Percentiles rank a stretch among this genome's conserved stretches.
phyloP scores from a whole-genome alignment of 164 flowering plant genomes.

The Magnolia sinica region DNA sequence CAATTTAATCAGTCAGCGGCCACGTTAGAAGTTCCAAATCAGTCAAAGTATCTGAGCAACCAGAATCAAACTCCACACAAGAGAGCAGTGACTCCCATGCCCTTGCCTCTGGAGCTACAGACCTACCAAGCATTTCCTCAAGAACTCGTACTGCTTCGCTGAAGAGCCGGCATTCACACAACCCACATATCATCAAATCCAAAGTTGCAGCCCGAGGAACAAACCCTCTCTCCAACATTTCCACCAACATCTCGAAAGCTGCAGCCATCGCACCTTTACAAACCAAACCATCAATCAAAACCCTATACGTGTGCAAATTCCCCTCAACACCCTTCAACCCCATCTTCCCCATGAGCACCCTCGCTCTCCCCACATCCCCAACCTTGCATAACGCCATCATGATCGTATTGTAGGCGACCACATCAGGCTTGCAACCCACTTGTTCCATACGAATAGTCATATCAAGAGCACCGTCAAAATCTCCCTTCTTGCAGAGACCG shows the following conservation, averaged over 20 bases:
- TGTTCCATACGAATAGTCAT: conserved; percentile 59
- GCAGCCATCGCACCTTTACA: conserved; percentile 37
- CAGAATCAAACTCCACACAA: background rate
- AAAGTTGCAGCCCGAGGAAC: conserved; percentile 27
- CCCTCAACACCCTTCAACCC: conserved; percentile 32
- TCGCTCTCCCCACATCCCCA: conserved; percentile 40
- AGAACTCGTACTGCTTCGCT: conserved; percentile 38
- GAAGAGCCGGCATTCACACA: conserved; percentile 34
- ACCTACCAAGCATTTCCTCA: conserved; percentile 25
- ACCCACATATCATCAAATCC: conserved; percentile 37
- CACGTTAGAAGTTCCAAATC: background rate
- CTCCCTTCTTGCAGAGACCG: conserved; percentile 61
- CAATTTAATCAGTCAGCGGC: background rate
- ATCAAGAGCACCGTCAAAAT: conserved; percentile 41
- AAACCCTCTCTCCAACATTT: conserved; percentile 36
- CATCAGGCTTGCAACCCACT: conserved; percentile 61
- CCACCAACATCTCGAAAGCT: conserved; percentile 41
- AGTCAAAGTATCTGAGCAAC: background rate
- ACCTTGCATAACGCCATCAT: conserved; percentile 32
- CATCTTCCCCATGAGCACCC: conserved; percentile 44
- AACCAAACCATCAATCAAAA: conserved; percentile 46
- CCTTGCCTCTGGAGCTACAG: conserved; percentile 37
- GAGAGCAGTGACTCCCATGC: conserved; percentile 48
- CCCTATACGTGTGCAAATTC: conserved; percentile 40
- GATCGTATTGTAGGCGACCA: conserved; percentile 44